phyloP scores from a whole-genome alignment of 1,284 basidiomycete species.

The Ceratobasidium sp. region DNA sequence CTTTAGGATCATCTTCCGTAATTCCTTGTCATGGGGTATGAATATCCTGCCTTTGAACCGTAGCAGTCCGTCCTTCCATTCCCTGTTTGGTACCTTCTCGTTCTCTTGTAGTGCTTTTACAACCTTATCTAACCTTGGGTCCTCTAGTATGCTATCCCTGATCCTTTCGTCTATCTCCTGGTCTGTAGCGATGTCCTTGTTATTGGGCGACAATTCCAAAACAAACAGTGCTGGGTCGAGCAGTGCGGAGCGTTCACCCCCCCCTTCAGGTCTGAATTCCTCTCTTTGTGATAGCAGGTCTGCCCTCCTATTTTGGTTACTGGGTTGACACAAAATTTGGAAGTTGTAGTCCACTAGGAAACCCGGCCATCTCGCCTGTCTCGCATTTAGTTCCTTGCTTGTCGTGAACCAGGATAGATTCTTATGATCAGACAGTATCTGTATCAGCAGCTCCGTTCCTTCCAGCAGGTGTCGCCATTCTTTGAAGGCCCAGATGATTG shows the following conservation, averaged over 20 bases:
- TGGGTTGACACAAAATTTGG: conserved; percentile 59
- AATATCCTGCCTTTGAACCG: conserved; percentile 24
- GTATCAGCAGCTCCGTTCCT: conserved; percentile 53
- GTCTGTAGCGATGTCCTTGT: not conserved
- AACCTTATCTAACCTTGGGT: not conserved
- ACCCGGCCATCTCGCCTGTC: conserved; percentile 62
- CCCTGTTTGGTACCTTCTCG: not conserved
- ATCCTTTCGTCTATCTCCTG: not conserved
- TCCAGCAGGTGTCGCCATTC: conserved; percentile 60
- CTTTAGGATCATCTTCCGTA: conserved; percentile 52
- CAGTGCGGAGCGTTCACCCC: conserved; percentile 9
- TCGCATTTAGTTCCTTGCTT: conserved; percentile 56
- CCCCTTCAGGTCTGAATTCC: conserved; percentile 42
- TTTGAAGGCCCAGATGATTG: conserved; percentile 59
- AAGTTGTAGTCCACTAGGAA: conserved; percentile 59
- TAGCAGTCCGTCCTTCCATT: not conserved
- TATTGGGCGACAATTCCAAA: not conserved
- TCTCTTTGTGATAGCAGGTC: conserved; percentile 60
- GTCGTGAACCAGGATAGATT: conserved; percentile 62
- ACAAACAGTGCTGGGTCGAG: not conserved
- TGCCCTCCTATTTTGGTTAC: conserved; percentile 55
- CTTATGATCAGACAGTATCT: conserved; percentile 61
- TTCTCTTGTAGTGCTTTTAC: not conserved
- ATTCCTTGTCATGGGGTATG: conserved; percentile 50
- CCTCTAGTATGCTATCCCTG: not conserved